These are phyloP conservation scores for Cutaneotrichosporon cavernicola DNA, from an alignment of 1,284 basidiomycete genomes.

Conservation along the genomic window DNA sequence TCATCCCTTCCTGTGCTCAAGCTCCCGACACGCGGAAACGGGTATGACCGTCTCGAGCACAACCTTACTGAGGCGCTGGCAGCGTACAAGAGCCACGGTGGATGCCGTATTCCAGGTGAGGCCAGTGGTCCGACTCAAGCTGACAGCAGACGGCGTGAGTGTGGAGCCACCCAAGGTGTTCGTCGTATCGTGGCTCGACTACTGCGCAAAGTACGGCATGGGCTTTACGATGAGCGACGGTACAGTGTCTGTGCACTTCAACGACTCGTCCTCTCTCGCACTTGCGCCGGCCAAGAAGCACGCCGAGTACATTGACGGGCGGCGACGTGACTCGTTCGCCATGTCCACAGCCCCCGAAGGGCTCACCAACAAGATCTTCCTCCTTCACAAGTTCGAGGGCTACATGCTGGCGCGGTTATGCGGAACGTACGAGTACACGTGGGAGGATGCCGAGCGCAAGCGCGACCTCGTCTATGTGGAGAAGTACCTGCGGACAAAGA, in stretches of 20 bases:
- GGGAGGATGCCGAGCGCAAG: slow-evolving; percentile 64
- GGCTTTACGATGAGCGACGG: slow-evolving; percentile 95
- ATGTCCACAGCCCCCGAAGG: slow-evolving; percentile 55
- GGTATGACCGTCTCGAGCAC: slow-evolving; percentile 53
- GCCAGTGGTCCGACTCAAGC: slow-evolving; percentile 13
- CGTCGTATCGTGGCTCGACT: slow-evolving; percentile 96
- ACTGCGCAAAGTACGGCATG: slow-evolving; percentile 98
- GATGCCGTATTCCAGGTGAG: slow-evolving; percentile 53
- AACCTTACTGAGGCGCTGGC: slow-evolving; percentile 59
- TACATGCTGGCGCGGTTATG: slow-evolving; percentile 88
- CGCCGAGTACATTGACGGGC: slow-evolving; percentile 69
- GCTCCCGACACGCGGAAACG: slow-evolving; percentile 2
- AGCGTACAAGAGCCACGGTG: slow-evolving; percentile 7
- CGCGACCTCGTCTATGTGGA: slow-evolving; percentile 92
- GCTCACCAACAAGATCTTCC: slow-evolving; percentile 80
- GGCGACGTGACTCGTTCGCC: slow-evolving; percentile 46
- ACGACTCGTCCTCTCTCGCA: slow-evolving; percentile 84
- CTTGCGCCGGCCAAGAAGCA: slow-evolving; percentile 82
- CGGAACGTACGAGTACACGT: slow-evolving; percentile 74
- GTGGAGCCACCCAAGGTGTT: slow-evolving; percentile 74
- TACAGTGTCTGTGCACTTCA: slow-evolving; percentile 91
- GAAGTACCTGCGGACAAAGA: slow-evolving; percentile 93
- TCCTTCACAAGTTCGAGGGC: slow-evolving; percentile 85
- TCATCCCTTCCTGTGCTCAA: slow-evolving; percentile 5
- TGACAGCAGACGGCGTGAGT: slow-evolving; percentile 33